Evolutionary conservation across 2,329 filamentous ascomycete species (phyloP), one percentile per base, ranked within the genome.

Genomic region (Trichoderma simmonsii): DNA sequence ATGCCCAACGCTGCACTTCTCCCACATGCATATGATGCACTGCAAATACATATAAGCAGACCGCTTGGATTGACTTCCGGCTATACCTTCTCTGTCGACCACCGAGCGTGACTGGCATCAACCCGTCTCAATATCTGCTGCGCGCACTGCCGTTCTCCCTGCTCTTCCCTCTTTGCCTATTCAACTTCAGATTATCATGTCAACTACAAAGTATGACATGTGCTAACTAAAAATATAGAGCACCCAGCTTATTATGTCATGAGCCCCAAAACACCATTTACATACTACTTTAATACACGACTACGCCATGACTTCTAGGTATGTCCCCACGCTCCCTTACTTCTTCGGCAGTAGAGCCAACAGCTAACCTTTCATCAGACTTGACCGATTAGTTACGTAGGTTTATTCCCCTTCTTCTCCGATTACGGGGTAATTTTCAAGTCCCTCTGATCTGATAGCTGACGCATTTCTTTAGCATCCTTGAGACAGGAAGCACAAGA

Each of bases 401-500:
- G 92, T 91, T 32, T 34, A 11, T 3, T n/a, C 36, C 2, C 18
- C 21, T 24, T 26, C 15, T 24, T 21, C 9, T 18, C n/a, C 14
- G 32, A n/a, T 34, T 5, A 12, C 9, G 30, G 18, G 3, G 14
- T 8, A 34, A 12, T 21, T 8, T 3, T 34, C 28, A n/a, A 32
- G 7, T 24, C 3, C 11, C 14, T 24, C n/a, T 54, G 11, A 15
- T 34, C 9, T 30, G 3, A 51, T 26, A 30, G 39, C 67, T 70
- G 39, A 70, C 57, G 1, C 26, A 18, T 30, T n/a, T 3, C 14
- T 43, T 2, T 30, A 97, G 95, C 75, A 90, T 99, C 80, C 91
- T 99, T 77, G 96, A 99, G 87, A 98, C 96, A 72, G 96, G 96
- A 77, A 98, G 95, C 84, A 99, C 96, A 73, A 92, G 92, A 80